A percentile compares a stretch with the other conserved stretches of the same genome.
phyloP scores from a whole-genome alignment of 2,329 filamentous ascomycete species.

The Aspergillus sp. region DNA sequence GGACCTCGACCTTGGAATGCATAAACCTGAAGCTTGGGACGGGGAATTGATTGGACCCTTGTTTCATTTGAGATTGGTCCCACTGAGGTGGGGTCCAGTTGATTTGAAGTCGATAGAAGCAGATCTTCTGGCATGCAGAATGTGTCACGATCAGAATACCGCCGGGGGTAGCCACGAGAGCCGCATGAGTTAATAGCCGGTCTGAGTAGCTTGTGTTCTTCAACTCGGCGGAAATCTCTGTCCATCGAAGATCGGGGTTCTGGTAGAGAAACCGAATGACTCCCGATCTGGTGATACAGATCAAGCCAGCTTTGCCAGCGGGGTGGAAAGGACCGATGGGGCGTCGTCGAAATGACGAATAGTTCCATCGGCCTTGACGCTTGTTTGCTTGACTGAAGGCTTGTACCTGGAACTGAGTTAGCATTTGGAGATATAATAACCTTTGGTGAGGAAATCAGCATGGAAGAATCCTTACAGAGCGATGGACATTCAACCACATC shows the following conservation, averaged over 20 bases:
- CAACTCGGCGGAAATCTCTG: conserved; percentile 70
- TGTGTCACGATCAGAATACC: conserved; percentile 40
- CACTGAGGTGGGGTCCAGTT: conserved; percentile 66
- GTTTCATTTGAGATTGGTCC: conserved; percentile 44
- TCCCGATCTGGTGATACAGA: conserved; percentile 74
- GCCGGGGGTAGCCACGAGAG: conserved; percentile 71
- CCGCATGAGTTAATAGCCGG: conserved; percentile 76
- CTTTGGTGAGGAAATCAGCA: neutral
- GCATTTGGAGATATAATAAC: conserved; percentile 18
- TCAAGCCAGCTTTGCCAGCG: conserved; percentile 66
- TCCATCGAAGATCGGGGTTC: conserved; percentile 68
- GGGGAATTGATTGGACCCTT: conserved; percentile 27
- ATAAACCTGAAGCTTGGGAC: conserved; percentile 36
- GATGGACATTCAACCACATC: conserved; percentile 72
- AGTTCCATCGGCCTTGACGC: conserved; percentile 62
- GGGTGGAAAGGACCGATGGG: conserved; percentile 69
- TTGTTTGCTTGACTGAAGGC: conserved; percentile 61
- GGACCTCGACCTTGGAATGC: conserved; percentile 37
- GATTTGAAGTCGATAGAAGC: conserved; percentile 69
- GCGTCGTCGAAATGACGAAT: conserved; percentile 64
- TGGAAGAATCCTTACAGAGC: conserved; percentile 36
- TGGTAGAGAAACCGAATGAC: conserved; percentile 73
- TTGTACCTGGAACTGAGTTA: conserved; percentile 30
- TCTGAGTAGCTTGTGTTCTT: conserved; percentile 70
- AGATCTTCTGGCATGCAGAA: conserved; percentile 64